A percentile compares a stretch with the other conserved stretches of the same genome.
phyloP scores from a whole-genome alignment of 495 filamentous ascomycete species.

The Hypoxylon lienhwacheense region DNA sequence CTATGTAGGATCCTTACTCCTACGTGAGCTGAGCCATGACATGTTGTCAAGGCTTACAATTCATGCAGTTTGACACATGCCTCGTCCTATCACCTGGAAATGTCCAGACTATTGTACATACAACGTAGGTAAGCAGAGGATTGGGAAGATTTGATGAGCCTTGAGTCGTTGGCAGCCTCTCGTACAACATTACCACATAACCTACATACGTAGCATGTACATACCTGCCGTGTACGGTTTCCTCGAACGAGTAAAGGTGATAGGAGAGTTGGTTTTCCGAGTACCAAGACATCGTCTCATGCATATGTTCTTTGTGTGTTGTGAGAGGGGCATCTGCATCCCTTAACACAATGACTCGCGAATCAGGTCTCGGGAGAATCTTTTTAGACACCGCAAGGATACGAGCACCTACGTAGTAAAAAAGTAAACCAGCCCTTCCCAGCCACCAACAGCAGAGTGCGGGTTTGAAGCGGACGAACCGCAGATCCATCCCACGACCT shows the following conservation, averaged over 20 bases:
- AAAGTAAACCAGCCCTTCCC: constrained; percentile 17
- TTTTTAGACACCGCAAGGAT: not conserved
- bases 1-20: not conserved
- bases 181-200: no score
- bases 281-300: constrained; percentile 3
- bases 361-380: constrained; percentile 25
- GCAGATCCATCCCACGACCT: constrained; percentile 27
- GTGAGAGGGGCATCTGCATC: not conserved
- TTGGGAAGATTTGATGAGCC: no score
- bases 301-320: not conserved
- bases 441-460: constrained; percentile 28
- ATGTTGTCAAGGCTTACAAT: constrained; percentile 5
- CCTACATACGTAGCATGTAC: no score
- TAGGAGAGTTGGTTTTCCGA: not conserved
- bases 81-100: constrained; percentile 1
- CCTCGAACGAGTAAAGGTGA: no score
- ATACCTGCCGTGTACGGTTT: no score
- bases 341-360: constrained; percentile 5
- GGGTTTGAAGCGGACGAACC: constrained; percentile 12
- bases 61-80: constrained; percentile 12
- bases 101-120: no score
- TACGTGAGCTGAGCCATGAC: constrained; percentile 1
- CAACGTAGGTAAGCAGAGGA: constrained; percentile 1
- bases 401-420: no score
- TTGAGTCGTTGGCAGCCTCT: no score